phyloP scores from a whole-genome alignment of 2,329 filamentous ascomycete species.

The Escovopsis sp. region DNA sequence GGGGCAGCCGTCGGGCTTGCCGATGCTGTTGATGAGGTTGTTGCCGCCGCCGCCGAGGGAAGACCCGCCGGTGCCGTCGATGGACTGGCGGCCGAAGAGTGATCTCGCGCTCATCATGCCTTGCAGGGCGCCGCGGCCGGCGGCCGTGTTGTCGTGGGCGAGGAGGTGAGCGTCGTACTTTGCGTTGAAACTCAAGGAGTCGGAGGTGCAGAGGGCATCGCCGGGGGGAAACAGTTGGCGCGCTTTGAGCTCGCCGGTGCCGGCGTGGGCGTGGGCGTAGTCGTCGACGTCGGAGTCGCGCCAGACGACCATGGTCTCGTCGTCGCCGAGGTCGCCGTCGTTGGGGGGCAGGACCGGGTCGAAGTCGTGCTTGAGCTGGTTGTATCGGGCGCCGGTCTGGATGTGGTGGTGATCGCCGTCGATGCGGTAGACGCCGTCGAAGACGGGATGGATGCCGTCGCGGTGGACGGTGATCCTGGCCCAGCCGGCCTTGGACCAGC shows the following conservation, averaged over 20 bases:
- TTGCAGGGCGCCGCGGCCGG: constrained; percentile 31
- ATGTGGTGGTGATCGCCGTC: constrained; percentile 76
- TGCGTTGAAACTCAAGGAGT: constrained; percentile 68
- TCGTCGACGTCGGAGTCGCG: constrained; percentile 69
- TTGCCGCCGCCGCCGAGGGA: constrained; percentile 58
- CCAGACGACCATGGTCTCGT: constrained; percentile 81
- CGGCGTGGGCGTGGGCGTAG: not conserved
- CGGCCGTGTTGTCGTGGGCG: too few species aligned
- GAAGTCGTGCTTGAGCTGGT: constrained; percentile 50
- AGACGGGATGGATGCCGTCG: constrained; percentile 67
- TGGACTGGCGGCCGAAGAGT: constrained; percentile 61
- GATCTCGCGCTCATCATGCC: constrained; percentile 42
- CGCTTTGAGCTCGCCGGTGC: constrained; percentile 46
- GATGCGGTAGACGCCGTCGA: constrained; percentile 79
- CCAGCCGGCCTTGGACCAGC: constrained; percentile 77
- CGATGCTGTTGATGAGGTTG: constrained; percentile 66
- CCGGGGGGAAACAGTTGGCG: constrained; percentile 19
- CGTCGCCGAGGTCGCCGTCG: constrained; percentile 28
- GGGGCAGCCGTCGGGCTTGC: constrained; percentile 71
- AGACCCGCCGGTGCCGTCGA: constrained; percentile 49
- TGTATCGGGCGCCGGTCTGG: constrained; percentile 60
- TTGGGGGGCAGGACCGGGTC: constrained; percentile 51
- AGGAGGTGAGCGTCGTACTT: constrained; percentile 24
- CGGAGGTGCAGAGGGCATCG: constrained; percentile 50
- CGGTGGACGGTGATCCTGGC: constrained; percentile 63